Evolutionary conservation across 768 basidiomycete genomes (phyloP), one percentile per base, ranked within the genome.

Genomic region (Cystofilobasidium macerans): DNA sequence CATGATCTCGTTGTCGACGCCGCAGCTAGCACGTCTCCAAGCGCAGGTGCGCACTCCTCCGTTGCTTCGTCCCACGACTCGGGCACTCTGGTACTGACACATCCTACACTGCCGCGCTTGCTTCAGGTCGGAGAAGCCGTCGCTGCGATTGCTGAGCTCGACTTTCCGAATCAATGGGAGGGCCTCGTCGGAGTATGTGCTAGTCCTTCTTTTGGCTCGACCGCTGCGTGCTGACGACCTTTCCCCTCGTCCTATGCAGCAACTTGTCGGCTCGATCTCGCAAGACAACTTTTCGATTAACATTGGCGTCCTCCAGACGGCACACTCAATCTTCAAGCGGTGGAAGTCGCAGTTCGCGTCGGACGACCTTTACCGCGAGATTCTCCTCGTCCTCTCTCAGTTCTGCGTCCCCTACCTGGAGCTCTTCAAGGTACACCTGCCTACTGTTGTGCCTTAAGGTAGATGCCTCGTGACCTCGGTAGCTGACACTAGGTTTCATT

Each of bases 101-200:
- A 48, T n/a, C n/a, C n/a, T n/a, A n/a, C n/a, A n/a, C n/a, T n/a
- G n/a, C n/a, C n/a, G n/a, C n/a, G n/a, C n/a, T n/a, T n/a, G n/a
- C 45, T 13, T 45, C 92, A 98, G 77, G 82, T 98, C 38, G 93
- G 91, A 20, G 93, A 99, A 77, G 84, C 91, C 13, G 86, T 98
- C 36, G 86, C 92, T 11, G 82, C 93, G 71, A 87, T 98, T 73
- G 93, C 95, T 18, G 84, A 86, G 70, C 80, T 85, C 30, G 95
- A 99, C 78, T 99, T 98, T 74, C 95, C 95, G 13, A 76, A 79
- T 20, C 82, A 83, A 70, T 99, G 95, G 95, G 81, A 83, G 22
- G 84, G 87, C 77, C 82, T 98, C 68, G 85, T 95, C 71, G 87
- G 91, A 78, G 93, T 95, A 75, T 1, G 61, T 32, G 16, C 9